A percentile compares a stretch with the other conserved stretches of the same genome.
Evolutionary conservation across 805 yeast genomes (phyloP).

Genomic region (Debaryomyces maramus): DNA sequence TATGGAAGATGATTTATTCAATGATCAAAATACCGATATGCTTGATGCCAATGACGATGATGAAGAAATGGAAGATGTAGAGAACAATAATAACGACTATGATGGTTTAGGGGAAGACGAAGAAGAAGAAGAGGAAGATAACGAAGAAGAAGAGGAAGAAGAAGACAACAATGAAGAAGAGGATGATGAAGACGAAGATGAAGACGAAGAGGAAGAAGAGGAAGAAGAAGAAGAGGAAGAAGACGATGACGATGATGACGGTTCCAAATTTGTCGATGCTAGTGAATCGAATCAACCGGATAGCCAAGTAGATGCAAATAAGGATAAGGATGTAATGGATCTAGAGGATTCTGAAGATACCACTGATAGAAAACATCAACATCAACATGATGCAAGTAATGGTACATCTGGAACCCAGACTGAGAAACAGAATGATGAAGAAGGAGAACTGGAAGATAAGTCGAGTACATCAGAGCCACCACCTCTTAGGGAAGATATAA

Average conservation of each 20-base stretch:
- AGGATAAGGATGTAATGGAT: constrained; percentile 8
- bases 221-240: constrained; percentile 10
- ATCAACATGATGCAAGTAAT: constrained; percentile 3
- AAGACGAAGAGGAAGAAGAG: constrained; percentile 10
- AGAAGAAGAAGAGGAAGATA: constrained; percentile 17
- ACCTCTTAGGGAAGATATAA: constrained; percentile 24
- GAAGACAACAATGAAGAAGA: constrained; percentile 17
- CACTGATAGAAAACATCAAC: constrained; percentile 2
- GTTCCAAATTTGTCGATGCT: constrained; percentile 6
- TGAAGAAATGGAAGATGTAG: constrained; percentile 22
- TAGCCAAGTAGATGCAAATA: constrained; percentile 6
- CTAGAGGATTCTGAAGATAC: constrained; percentile 8
- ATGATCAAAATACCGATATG: constrained; percentile 17
- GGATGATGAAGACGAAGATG: constrained; percentile 12
- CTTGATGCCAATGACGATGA: constrained; percentile 17
- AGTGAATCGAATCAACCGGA: constrained; percentile 6
- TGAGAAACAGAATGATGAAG: background rate
- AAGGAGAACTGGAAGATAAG: background rate
- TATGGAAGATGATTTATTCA: constrained; percentile 32
- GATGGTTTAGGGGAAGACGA: constrained; percentile 19
- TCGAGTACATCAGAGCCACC: background rate
- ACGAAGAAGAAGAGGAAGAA: constrained; percentile 16
- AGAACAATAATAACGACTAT: constrained; percentile 22
- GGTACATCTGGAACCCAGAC: background rate
- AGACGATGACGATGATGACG: constrained; percentile 11